phyloP scores from a whole-genome alignment of 2,329 filamentous ascomycete species.

The Hymenoscyphus infarciens region DNA sequence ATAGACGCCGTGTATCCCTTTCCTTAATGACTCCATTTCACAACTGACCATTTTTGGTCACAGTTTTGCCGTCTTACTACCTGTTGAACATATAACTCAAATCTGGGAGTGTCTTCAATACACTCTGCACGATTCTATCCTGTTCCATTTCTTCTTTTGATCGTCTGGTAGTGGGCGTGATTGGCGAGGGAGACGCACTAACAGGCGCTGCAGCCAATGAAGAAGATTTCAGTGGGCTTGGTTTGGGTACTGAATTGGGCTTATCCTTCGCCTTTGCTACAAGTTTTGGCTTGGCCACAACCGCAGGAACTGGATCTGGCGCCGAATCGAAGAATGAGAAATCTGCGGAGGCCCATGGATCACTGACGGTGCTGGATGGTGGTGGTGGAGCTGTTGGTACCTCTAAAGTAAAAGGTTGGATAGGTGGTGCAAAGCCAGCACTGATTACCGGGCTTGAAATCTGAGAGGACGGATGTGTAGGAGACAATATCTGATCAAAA shows the following conservation, averaged over 20 bases:
- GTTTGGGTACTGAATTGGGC: constrained; percentile 5
- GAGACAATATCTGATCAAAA: constrained; percentile 15
- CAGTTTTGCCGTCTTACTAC: constrained; percentile 12
- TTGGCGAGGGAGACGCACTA: not conserved
- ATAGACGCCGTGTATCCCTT: not conserved
- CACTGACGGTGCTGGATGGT: constrained; percentile 13
- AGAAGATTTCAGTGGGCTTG: constrained; percentile 1
- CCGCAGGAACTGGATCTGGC: constrained; percentile 12
- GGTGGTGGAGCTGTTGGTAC: not conserved
- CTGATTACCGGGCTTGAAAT: not conserved
- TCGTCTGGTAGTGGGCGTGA: constrained; percentile 15
- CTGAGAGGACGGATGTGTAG: constrained; percentile 5
- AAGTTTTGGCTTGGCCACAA: constrained; percentile 11
- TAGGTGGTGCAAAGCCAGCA: not conserved
- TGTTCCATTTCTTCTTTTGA: constrained; percentile 32
- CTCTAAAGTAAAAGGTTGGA: not conserved
- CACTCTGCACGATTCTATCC: constrained; percentile 32
- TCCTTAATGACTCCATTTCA: not conserved
- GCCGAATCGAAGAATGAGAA: constrained; percentile 37
- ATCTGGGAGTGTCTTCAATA: constrained; percentile 36
- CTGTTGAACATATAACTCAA: constrained; percentile 37
- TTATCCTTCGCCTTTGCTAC: not conserved
- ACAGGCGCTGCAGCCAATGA: not conserved
- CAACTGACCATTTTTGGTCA: not conserved
- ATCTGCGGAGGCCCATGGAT: constrained; percentile 37